Base-by-base conservation (phyloP, 2,329 filamentous ascomycete genomes). In the Saccharata proteae region DNA sequence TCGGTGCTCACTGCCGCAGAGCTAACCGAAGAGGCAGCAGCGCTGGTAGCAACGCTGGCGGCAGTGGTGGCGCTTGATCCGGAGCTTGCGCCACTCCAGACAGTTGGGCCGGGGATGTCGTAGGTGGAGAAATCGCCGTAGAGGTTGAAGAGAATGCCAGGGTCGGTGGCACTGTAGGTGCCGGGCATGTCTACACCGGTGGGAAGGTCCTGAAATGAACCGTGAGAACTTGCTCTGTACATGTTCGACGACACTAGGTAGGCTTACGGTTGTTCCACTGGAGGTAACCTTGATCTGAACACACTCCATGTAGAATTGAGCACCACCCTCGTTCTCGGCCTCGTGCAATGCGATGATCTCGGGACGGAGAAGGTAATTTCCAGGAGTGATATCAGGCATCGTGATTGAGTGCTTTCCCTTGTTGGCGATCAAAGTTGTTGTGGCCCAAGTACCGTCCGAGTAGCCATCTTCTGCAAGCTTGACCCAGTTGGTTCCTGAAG, bases 401-500 rank as follows among this genome's bases (percentile, higher is more conserved):
- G 48, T 60, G 41, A 62, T 51, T 35, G 47, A 52, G 44, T 62
- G 52, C 35, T 56, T 45, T 36, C 59, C 60, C 44, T 57, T 56
- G 45, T 56, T 58, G 30, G 48, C 42, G 41, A 55, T 59, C 36
- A 60, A 50, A 24, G 44, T 57, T 31, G 52, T 45, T 30, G 60
- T 54, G 17, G 52, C 61, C 52, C 60, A 61, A 6, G 38, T 43
- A 6, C 48, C 45, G 20, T 40, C 44, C 2, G n/a, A 41, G 26
- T 40, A 57, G 29, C 55, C 57, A 24, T 57, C 53, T 39, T 62
- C 49, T 25, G 57, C 57, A 29, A 64, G 41, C 49, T 59, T 64
- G 41, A 67, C 56, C 65, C 65, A 72, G 49, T 68, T 66, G 37
- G 58, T 54, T 16, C 64, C 63, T 8, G 59, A 57, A 21, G 65